Conservation (phyloP, 495 filamentous ascomycete genomes). For the Talaromyces trachyspermus region DNA sequence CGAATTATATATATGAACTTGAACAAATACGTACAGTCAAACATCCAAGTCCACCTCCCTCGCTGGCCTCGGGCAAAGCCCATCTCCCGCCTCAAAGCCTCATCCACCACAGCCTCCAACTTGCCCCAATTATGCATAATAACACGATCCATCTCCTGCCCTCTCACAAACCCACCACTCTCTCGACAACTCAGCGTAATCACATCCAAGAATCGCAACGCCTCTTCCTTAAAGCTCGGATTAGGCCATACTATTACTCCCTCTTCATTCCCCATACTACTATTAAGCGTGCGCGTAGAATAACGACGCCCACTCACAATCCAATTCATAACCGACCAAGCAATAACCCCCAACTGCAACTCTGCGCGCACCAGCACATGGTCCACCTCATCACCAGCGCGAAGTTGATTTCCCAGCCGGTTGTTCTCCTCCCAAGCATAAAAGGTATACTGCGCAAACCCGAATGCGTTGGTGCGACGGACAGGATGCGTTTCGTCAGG, state of each 20-base stretch:
- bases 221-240: background rate
- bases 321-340: constrained; percentile 1
- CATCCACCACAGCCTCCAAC: constrained; percentile 23
- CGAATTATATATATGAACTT: background rate
- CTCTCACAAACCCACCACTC: constrained; percentile 25
- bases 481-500: constrained; percentile 30
- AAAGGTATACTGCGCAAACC: constrained; percentile 15
- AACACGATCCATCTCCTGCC: constrained; percentile 13
- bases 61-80: too few relatives aligned
- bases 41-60: too few relatives aligned
- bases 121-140: constrained; percentile 30
- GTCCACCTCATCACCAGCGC: too few relatives aligned
- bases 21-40: too few relatives aligned
- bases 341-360: too few relatives aligned
- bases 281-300: background rate
- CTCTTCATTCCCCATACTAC: background rate
- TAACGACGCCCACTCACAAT: background rate
- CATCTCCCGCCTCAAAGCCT: constrained; percentile 21
- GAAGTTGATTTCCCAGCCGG: too few relatives aligned
- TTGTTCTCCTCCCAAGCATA: background rate
- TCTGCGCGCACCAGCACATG: too few relatives aligned
- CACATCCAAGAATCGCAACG: background rate
- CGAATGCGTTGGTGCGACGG: constrained; percentile 36
- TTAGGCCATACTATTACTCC: background rate
- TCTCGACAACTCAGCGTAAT: background rate